Percentiles rank a stretch among this genome's conserved stretches.
phyloP scores from a whole-genome alignment of 345 rosid species.

The Laguncularia racemosa region DNA sequence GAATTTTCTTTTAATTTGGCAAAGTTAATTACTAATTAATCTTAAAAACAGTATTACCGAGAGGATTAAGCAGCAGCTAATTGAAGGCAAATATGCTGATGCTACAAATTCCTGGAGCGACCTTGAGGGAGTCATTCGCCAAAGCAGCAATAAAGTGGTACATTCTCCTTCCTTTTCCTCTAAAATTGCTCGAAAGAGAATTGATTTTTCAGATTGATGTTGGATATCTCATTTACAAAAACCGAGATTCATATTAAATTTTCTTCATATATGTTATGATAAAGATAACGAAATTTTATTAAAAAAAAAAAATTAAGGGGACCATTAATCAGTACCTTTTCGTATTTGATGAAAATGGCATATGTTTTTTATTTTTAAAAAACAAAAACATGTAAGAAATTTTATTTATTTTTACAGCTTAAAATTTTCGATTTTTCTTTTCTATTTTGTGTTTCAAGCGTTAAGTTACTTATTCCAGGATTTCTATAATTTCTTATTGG shows the following conservation, averaged over 20 bases:
- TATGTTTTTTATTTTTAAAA: too few relatives aligned
- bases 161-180: not conserved
- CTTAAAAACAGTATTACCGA: slow-evolving; percentile 41
- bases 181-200: too few relatives aligned
- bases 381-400: too few relatives aligned
- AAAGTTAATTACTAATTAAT: not conserved
- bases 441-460: not conserved
- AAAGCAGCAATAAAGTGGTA: slow-evolving; percentile 61
- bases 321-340: too few relatives aligned
- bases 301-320: not conserved
- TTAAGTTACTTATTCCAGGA: slow-evolving; percentile 33
- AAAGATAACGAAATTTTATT: not conserved
- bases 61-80: slow-evolving; percentile 50
- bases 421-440: not conserved
- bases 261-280: too few relatives aligned
- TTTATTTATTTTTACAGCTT: not conserved
- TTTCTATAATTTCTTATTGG: slow-evolving; percentile 72
- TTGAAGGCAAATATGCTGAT: slow-evolving; percentile 28
- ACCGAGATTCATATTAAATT: not conserved
- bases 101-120: slow-evolving; percentile 66
- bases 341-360: too few relatives aligned
- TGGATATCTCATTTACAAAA: too few relatives aligned
- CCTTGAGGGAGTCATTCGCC: slow-evolving; percentile 37
- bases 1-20: not conserved
- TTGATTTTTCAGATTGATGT: too few relatives aligned